Evolutionary conservation across 371 early-diverging fungal genomes (phyloP), one percentile per base, ranked within the genome.

Genomic region (Batrachochytrium dendrobatidis): DNA sequence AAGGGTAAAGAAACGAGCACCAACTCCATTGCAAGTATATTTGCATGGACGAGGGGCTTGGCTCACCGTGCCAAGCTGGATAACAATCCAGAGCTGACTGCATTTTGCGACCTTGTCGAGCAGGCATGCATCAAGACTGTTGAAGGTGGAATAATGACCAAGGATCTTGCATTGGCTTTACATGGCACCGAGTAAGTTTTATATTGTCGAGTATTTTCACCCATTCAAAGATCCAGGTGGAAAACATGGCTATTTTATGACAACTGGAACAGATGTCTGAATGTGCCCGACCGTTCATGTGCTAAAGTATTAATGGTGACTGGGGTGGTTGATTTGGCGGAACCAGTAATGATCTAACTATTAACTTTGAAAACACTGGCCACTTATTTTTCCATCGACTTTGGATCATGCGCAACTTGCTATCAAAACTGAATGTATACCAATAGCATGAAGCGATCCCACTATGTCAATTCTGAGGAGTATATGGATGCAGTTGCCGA

Each of bases 11-110:
- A 76, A 55, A 80, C 80, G 32, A 90, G 91, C 59, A 97, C 98
- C 65, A 97, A 97, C 85, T 93, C 98, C 2, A 91, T 97, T 61
- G 96, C 98, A 3, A 88, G 88, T 43, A 95, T 97, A 78, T 97
- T 93, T 76, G 96, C 98, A 24, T 97, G 97, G 97, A 89, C 95
- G 35, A 89, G 96, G 58, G 98, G 98, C 59, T 80, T 95, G 61
- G 85, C 83, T 15, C 98, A 97, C 71, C 91, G 98, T 60, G 96
- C 96, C 58, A 89, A 86, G 77, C 76, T 97, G 34, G 98, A 97
- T 71, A 74, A 77, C 34, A 88, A 91, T 68, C 67, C 79, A 25
- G 86, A 83, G 31, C 76, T 97, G 55, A 72, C 74, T 50, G 67
- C 79, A 60, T 97, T 92, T 81, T 78, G 86, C 58, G 63, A 79